phyloP scores from a whole-genome alignment of 2,329 filamentous ascomycete species.

The Thelonectria discophora region DNA sequence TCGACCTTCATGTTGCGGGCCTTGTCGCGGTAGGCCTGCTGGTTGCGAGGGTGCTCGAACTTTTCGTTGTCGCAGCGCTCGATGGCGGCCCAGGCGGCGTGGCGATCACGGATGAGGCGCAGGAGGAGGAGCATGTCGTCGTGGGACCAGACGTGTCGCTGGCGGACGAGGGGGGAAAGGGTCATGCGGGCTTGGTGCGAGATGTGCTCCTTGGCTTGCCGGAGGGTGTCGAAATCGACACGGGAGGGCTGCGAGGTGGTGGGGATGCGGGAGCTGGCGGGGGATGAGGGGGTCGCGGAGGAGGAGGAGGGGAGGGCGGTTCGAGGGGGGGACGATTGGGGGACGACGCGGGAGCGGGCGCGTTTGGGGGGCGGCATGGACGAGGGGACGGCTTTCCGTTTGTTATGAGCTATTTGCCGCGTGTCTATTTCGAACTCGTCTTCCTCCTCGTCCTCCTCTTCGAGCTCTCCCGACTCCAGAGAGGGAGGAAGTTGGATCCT shows the following conservation, averaged over 20 bases:
- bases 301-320: slow-evolving; percentile 15
- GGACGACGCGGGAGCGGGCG: slow-evolving; percentile 7
- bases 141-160: slow-evolving; percentile 53
- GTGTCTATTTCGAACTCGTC: slow-evolving; percentile 44
- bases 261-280: slow-evolving; percentile 11
- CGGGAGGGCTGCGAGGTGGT: slow-evolving; percentile 14
- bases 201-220: slow-evolving; percentile 39
- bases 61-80: slow-evolving; percentile 41
- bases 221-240: slow-evolving; percentile 38
- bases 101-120: slow-evolving; percentile 48
- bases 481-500: slow-evolving; percentile 2
- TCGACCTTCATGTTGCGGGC: slow-evolving; percentile 66
- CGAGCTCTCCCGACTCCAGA: not conserved
- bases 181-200: slow-evolving; percentile 37
- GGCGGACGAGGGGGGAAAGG: slow-evolving; percentile 29
- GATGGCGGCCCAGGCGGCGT: slow-evolving; percentile 46
- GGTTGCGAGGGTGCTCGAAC: slow-evolving; percentile 58
- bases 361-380: slow-evolving; percentile 29
- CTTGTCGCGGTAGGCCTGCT: slow-evolving; percentile 66
- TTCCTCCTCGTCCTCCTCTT: slow-evolving; percentile 36
- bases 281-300: not conserved
- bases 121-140: slow-evolving; percentile 54
- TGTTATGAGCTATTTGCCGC: slow-evolving; percentile 40
- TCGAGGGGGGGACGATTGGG: slow-evolving; percentile 6
- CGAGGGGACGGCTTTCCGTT: slow-evolving; percentile 27